phyloP scores from a whole-genome alignment of 441 rosid genomes.

The Brassica balearica region DNA sequence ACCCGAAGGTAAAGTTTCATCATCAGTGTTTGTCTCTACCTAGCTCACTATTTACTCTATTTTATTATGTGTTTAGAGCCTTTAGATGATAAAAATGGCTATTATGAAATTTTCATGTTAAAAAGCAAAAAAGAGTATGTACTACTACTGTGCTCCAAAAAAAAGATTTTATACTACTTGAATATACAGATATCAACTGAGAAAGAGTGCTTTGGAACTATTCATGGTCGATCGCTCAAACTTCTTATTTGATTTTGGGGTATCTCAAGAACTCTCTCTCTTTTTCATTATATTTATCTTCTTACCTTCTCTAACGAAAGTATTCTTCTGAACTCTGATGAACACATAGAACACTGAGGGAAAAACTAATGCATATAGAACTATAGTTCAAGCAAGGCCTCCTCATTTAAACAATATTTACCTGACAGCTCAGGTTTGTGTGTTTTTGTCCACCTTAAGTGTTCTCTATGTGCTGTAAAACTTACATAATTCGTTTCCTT shows the following conservation, averaged over 20 bases:
- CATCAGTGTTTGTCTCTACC: slow-evolving; percentile 7
- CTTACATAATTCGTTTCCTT: slow-evolving; percentile 8
- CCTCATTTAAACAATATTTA: slow-evolving; percentile 85
- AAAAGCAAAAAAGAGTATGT: too few species aligned
- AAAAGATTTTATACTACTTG: not conserved
- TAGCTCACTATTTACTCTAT: slow-evolving; percentile 11
- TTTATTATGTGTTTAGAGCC: not conserved
- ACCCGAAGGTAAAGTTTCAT: slow-evolving; percentile 69
- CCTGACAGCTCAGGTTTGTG: slow-evolving; percentile 86
- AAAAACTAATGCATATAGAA: slow-evolving; percentile 82
- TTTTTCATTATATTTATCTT: not conserved
- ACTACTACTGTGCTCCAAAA: too few species aligned
- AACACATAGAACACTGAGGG: slow-evolving; percentile 71
- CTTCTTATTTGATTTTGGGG: slow-evolving; percentile 95
- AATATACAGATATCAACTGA: slow-evolving; percentile 62
- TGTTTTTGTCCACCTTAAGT: not conserved
- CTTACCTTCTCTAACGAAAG: slow-evolving; percentile 7
- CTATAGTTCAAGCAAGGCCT: slow-evolving; percentile 85
- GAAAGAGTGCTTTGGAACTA: slow-evolving; percentile 95
- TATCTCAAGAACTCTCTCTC: slow-evolving; percentile 42
- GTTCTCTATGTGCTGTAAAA: slow-evolving; percentile 10
- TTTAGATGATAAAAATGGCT: too few species aligned
- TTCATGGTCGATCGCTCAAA: slow-evolving; percentile 92
- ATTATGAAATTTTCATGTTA: too few species aligned
- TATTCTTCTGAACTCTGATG: slow-evolving; percentile 20